Conservation (phyloP, 495 filamentous ascomycete genomes). For the Friedmanniomyces simplex region DNA sequence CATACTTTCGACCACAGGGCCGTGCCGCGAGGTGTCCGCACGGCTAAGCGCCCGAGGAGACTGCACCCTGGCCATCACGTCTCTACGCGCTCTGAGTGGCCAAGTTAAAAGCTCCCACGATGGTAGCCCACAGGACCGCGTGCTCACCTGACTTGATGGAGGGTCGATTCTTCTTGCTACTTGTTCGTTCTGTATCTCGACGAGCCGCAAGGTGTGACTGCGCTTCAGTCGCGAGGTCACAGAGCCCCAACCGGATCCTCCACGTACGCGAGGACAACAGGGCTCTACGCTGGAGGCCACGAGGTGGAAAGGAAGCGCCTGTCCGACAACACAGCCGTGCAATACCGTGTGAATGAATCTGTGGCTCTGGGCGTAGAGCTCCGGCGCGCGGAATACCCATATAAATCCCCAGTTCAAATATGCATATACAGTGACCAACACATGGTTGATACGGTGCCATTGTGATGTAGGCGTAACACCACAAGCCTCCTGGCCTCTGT, state of each 20-base stretch:
- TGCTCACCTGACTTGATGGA: conserved; percentile 1
- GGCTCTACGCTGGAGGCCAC: too few species aligned
- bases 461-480: too few species aligned
- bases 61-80: conserved; percentile 1
- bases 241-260: neutral
- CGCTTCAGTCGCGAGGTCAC: neutral
- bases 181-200: neutral
- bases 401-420: too few species aligned
- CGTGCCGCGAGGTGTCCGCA: neutral
- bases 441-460: too few species aligned
- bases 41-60: neutral
- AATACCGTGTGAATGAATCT: too few species aligned
- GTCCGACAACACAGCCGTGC: too few species aligned
- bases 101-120: neutral
- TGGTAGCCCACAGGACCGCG: neutral
- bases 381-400: too few species aligned
- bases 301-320: too few species aligned
- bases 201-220: neutral
- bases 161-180: neutral
- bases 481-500: too few species aligned
- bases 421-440: too few species aligned
- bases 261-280: neutral
- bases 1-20: neutral
- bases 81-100: conserved; percentile 1
- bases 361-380: too few species aligned